These are phyloP conservation scores for Hirsutella thompsonii DNA, from an alignment of 2,329 filamentous ascomycete genomes.

Conservation along the genomic window DNA sequence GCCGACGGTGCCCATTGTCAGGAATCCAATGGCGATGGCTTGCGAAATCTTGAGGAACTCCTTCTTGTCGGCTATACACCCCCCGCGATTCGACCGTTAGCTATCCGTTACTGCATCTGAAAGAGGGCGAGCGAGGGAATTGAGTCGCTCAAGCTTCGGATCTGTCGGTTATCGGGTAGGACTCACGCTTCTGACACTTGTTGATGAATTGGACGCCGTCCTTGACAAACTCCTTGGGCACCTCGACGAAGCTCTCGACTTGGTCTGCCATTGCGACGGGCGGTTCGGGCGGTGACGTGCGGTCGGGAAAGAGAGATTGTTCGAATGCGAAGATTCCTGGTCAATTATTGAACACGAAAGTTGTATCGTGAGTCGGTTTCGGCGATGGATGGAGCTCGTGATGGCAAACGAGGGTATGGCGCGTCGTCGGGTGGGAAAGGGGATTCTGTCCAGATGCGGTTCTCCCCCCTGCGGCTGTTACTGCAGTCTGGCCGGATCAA, in stretches of 20 bases:
- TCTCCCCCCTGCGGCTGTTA: too few relatives aligned
- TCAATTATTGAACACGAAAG: too few relatives aligned
- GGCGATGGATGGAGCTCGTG: too few relatives aligned
- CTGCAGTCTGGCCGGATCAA: too few relatives aligned
- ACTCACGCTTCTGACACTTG: conserved; percentile 48
- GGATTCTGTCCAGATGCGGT: too few relatives aligned
- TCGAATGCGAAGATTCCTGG: too few relatives aligned
- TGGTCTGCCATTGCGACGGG: conserved; percentile 47
- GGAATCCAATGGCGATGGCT: conserved; percentile 56
- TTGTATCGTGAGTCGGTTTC: too few relatives aligned
- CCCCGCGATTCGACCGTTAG: conserved; percentile 1
- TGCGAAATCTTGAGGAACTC: conserved; percentile 33
- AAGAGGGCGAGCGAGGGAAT: too few relatives aligned
- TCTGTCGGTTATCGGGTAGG: background rate
- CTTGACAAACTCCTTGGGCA: conserved; percentile 50
- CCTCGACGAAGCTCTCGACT: conserved; percentile 57
- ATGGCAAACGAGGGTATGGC: too few relatives aligned
- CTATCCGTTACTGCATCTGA: background rate
- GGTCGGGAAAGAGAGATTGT: too few relatives aligned
- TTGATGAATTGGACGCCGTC: conserved; percentile 50
- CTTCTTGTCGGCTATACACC: conserved; percentile 26
- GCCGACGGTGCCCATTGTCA: conserved; percentile 58
- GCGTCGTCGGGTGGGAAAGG: too few relatives aligned
- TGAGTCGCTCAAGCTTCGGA: too few relatives aligned
- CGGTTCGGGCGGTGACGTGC: background rate